Base-by-base conservation (phyloP, 2,329 filamentous ascomycete species). In the Scedosporium dehoogii region DNA sequence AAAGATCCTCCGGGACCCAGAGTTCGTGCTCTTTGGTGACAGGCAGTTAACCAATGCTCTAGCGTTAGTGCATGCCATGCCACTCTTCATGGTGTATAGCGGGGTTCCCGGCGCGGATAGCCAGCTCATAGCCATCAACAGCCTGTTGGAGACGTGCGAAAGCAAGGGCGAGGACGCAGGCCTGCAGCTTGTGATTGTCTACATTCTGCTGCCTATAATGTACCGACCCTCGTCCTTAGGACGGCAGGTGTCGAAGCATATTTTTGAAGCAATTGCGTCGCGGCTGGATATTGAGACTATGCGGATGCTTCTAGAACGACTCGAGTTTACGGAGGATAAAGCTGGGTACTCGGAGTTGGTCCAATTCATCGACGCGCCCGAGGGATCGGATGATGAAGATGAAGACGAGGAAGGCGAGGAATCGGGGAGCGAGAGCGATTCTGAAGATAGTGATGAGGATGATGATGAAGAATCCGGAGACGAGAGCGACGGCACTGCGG, bases 1-100 rank as follows among this genome's bases (percentile, higher is more conserved):
- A 64, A 69, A 70, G 44, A 74, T 75, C 63, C 61, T 70, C 2
- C 68, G 71, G 66, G 66, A 70, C 21, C 29, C 27, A 9, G 14
- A 58, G 38, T n/a, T 38, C 42, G 16, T 16, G 14, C 21, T 41
- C n/a, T 55, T 18, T 14, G 21, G 60, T 66, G 66, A 75, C 66
- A 76, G 71, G 69, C 78, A 72, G 63, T 74, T 73, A 64, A 78
- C 78, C 16, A 85, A 86, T 64, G 89, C 90, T 0, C 82, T 97
- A 63, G 87, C 88, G 21, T 80, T 97, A 42, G 81, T 97, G 1
- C 91, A 96, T 71, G 87, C 91, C 0, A 82, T 97, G 60, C 89
- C 91, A 0, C 84, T 97, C 14, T 80, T 97, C 62, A 91, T 97
- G 72, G 81, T 96, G 7, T 96, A 96, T 76, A 92, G 93, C 69